Evolutionary conservation across 1,284 basidiomycete species (phyloP).

Genomic region (Phellopilus nigrolimitatus): DNA sequence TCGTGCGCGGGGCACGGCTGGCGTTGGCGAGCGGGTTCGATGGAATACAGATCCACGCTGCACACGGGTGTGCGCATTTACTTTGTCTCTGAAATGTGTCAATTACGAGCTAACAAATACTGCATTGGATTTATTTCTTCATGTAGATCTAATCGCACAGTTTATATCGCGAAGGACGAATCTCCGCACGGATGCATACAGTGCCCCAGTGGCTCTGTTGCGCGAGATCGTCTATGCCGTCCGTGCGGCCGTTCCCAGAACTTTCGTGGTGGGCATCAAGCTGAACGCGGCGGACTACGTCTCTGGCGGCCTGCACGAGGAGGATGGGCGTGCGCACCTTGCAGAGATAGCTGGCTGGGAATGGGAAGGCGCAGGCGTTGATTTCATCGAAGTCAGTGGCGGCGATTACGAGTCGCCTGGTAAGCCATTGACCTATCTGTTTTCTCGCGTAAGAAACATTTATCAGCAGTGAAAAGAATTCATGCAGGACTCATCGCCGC

Average conservation of each 20-base stretch:
- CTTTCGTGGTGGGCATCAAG: conserved; percentile 82
- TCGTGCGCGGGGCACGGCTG: conserved; percentile 65
- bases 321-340: conserved; percentile 54
- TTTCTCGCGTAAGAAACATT: neutral
- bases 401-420: conserved; percentile 83
- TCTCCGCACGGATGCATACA: conserved; percentile 58
- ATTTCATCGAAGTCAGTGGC: conserved; percentile 86
- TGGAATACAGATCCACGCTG: conserved; percentile 84
- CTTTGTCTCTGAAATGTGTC: neutral
- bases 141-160: conserved; percentile 81
- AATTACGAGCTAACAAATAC: too few species aligned
- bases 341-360: conserved; percentile 55
- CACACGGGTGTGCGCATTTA: conserved; percentile 74
- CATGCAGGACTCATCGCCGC: conserved; percentile 33
- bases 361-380: conserved; percentile 40
- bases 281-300: conserved; percentile 86
- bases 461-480: too few species aligned
- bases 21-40: conserved; percentile 79
- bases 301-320: conserved; percentile 38
- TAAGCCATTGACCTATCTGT: too few species aligned
- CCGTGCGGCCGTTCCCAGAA: conserved; percentile 47
- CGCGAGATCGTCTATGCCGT: conserved; percentile 60
- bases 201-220: conserved; percentile 56
- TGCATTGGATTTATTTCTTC: too few species aligned
- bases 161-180: conserved; percentile 85